Evolutionary conservation across 768 basidiomycete genomes (phyloP).

Genomic region (Suillus subaureus): DNA sequence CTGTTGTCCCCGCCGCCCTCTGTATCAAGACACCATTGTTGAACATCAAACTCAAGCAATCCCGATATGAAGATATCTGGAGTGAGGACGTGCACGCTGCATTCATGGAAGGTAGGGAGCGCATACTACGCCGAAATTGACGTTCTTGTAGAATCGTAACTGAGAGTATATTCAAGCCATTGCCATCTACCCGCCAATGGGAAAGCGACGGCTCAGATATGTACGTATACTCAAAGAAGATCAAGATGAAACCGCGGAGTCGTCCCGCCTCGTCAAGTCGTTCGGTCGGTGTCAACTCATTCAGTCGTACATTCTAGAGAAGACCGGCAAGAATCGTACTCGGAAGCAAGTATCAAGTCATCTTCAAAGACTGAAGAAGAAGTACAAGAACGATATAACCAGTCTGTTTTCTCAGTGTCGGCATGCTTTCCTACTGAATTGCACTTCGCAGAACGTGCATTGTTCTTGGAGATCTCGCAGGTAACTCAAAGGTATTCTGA

Average conservation of each 20-base stretch:
- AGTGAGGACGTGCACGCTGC: slow-evolving; percentile 37
- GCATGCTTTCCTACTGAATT: slow-evolving; percentile 2
- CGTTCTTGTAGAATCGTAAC: slow-evolving; percentile 7
- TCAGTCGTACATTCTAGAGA: slow-evolving; percentile 40
- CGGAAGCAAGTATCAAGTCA: slow-evolving; percentile 44
- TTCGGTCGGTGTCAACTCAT: slow-evolving; percentile 44
- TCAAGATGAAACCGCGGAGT: slow-evolving; percentile 13
- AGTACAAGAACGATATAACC: slow-evolving; percentile 32
- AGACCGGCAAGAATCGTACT: slow-evolving; percentile 40
- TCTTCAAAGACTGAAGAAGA: slow-evolving; percentile 39
- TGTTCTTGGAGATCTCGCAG: slow-evolving; percentile 29
- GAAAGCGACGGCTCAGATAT: slow-evolving; percentile 38
- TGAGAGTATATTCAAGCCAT: slow-evolving; percentile 24
- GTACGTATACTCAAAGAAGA: slow-evolving; percentile 25
- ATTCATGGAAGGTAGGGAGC: slow-evolving; percentile 37
- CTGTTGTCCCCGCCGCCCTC: not conserved
- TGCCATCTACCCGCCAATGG: slow-evolving; percentile 36
- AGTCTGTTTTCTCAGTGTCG: slow-evolving; percentile 26
- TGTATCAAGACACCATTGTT: not conserved
- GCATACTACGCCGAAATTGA: not conserved
- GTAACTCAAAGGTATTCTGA: slow-evolving; percentile 16
- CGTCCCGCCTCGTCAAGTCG: slow-evolving; percentile 23
- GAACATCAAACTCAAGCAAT: slow-evolving; percentile 27
- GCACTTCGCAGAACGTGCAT: slow-evolving; percentile 19
- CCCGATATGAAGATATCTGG: slow-evolving; percentile 38